Evolutionary conservation across 2,329 filamentous ascomycete genomes (phyloP), one percentile per base, ranked within the genome.

Genomic region (Colletotrichum sp.): DNA sequence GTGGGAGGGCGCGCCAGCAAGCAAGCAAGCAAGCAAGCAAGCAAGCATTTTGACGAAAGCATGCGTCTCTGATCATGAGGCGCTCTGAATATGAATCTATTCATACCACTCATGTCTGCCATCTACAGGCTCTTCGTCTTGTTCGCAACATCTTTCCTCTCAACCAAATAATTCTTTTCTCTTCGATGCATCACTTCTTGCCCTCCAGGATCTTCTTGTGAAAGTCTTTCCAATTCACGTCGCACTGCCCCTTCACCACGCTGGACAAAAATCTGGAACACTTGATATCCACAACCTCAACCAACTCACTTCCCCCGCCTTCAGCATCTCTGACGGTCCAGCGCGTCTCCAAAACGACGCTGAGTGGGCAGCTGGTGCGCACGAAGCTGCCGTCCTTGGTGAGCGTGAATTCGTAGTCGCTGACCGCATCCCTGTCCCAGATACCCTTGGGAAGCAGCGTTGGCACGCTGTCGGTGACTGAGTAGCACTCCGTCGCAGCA

Each of bases 371-470:
- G 59, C 83, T 84, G 70, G 91, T 87, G 12, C 89, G 82, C 57
- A 90, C 87, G 80, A 90, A 91, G 8, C 90, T 79, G 22, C 90
- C 90, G 32, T 81, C 84, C n/a, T 83, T 83, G 22, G 88, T 82
- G 76, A 90, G 82, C 22, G 88, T 87, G 76, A 91, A 88, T 82
- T 91, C 90, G 79, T 90, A 90, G 8, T 81, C 87, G 83, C 89
- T 91, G 68, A 88, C 85, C 8, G 91, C 87, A 64, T 88, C 87
- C 68, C 85, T 88, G 79, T 90, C 89, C 89, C 89, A 91, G 32
- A 91, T 84, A 4, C 89, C 89, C 16, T 88, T 88, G 5, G 90
- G 89, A 28, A 91, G 83, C 44, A 91, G 83, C 48, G 88, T 84
- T 78, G 90, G 88, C 9, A 90, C 85, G 48, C 85, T 83, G 77